These are phyloP conservation scores for Hanseniaspora guilliermondii DNA, from an alignment of 805 yeast species.

Conservation along the genomic window DNA sequence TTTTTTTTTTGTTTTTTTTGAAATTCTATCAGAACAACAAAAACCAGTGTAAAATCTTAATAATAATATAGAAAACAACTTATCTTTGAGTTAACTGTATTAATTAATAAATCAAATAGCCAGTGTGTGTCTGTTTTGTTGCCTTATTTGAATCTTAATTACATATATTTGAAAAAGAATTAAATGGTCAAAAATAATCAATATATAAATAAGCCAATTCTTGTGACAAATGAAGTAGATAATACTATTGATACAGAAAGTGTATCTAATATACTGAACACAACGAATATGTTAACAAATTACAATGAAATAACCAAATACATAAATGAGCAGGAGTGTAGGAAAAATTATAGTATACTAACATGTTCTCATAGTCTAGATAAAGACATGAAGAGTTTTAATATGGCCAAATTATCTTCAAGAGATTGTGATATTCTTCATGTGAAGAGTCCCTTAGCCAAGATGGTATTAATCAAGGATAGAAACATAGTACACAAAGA, in stretches of 20 bases:
- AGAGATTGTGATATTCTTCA: neutral
- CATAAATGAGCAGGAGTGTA: neutral
- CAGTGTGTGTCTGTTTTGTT: neutral
- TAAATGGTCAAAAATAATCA: neutral
- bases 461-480: neutral
- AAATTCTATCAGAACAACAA: no score
- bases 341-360: neutral
- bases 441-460: neutral
- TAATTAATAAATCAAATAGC: no score
- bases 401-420: neutral
- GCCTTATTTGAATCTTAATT: no score
- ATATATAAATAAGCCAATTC: neutral
- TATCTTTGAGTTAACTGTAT: no score
- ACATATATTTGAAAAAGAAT: no score
- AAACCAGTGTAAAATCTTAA: no score
- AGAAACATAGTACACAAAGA: neutral
- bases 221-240: neutral
- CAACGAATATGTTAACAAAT: neutral
- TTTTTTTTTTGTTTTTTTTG: no score
- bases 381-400: neutral
- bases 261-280: neutral
- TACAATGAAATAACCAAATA: neutral
- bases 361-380: neutral
- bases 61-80: no score
- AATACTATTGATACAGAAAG: neutral